These are phyloP conservation scores for Abortiporus biennis DNA, from an alignment of 1,284 basidiomycete genomes.

Conservation along the genomic window DNA sequence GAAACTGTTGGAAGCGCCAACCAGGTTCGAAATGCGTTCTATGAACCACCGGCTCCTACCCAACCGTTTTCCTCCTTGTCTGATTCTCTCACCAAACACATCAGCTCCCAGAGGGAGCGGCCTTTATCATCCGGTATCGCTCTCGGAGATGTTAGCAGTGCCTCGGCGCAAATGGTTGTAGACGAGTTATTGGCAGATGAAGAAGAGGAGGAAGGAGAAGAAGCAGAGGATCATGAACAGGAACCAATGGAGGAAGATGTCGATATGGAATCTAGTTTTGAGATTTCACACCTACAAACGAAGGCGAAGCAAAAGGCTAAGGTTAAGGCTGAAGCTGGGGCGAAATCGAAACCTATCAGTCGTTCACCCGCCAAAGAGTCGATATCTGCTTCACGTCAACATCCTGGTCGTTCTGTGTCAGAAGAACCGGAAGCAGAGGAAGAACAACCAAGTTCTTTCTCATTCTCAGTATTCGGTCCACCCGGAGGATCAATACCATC, in stretches of 20 bases:
- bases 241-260: not conserved
- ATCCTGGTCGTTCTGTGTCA: not conserved
- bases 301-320: not conserved
- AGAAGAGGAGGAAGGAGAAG: conserved; percentile 8
- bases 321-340: conserved; percentile 1
- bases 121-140: conserved; percentile 8
- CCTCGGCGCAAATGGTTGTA: conserved; percentile 12
- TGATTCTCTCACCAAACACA: not conserved
- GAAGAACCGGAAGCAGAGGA: not conserved
- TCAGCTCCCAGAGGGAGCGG: conserved; percentile 15
- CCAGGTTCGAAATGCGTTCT: conserved; percentile 53
- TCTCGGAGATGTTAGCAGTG: conserved; percentile 6
- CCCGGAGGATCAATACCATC: not conserved
- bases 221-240: conserved; percentile 7
- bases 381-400: not conserved
- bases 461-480: not conserved
- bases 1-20: conserved; percentile 38
- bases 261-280: not conserved
- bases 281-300: conserved; percentile 5
- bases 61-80: not conserved
- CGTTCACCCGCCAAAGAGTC: no score
- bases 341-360: conserved; percentile 11
- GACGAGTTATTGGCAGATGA: conserved; percentile 16
- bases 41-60: conserved; percentile 36
- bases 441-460: not conserved